A percentile compares a stretch with the other conserved stretches of the same genome.
phyloP scores from a whole-genome alignment of 345 rosid genomes.

The Reutealis trisperma region DNA sequence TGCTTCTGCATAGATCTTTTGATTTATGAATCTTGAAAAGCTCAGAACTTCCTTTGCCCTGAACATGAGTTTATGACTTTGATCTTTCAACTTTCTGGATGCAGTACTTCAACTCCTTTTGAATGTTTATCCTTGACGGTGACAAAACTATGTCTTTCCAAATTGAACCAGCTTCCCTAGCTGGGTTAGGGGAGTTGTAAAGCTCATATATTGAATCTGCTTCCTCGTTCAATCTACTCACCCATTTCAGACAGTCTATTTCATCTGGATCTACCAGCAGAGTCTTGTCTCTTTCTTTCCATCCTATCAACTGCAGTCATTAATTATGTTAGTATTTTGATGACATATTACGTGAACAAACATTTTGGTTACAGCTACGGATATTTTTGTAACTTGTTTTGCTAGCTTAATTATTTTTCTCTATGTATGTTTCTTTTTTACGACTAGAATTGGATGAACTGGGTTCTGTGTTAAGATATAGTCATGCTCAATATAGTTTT shows the following conservation, averaged over 20 bases:
- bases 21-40: slow-evolving; percentile 11
- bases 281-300: slow-evolving; percentile 91
- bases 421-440: too few species aligned
- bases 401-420: too few species aligned
- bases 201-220: slow-evolving; percentile 83
- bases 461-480: background rate
- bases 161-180: slow-evolving; percentile 66
- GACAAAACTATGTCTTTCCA: slow-evolving; percentile 97
- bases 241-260: slow-evolving; percentile 61
- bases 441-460: background rate
- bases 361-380: background rate
- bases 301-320: slow-evolving; percentile 75
- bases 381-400: too few species aligned
- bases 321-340: slow-evolving; percentile 26
- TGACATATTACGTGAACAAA: background rate
- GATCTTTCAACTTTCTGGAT: slow-evolving; percentile 14
- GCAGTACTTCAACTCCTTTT: slow-evolving; percentile 20
- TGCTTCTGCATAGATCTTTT: slow-evolving; percentile 10
- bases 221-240: slow-evolving; percentile 65
- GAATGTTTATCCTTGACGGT: slow-evolving; percentile 81
- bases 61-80: background rate
- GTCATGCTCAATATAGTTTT: too few species aligned
- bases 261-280: slow-evolving; percentile 88
- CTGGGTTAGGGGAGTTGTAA: slow-evolving; percentile 68
- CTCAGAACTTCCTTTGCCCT: slow-evolving; percentile 12